Percentiles rank a stretch among this genome's conserved stretches.
These are phyloP conservation scores for Stentor coeruleus DNA, from an alignment of 73 alveolate species.

Conservation along the genomic window DNA sequence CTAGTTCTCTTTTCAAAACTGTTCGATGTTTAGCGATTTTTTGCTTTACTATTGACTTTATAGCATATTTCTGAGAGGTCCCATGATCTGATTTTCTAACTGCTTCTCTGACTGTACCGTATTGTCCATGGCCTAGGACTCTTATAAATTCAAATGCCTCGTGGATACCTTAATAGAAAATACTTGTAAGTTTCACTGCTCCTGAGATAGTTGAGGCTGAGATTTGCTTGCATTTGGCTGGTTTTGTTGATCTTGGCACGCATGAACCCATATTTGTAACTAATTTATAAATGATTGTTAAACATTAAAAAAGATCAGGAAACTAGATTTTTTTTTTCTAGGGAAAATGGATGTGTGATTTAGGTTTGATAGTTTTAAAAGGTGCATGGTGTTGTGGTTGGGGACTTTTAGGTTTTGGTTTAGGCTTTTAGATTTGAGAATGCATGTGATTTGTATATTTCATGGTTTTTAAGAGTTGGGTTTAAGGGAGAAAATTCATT, in stretches of 20 bases:
- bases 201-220: not conserved
- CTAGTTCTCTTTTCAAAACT: not conserved
- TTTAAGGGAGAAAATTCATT: no score
- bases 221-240: not conserved
- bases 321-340: no score
- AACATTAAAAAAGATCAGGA: no score
- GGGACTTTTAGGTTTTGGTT: no score
- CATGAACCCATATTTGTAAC: not conserved
- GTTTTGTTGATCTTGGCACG: not conserved
- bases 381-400: no score
- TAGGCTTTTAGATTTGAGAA: no score
- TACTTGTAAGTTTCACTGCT: not conserved
- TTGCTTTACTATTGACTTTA: not conserved
- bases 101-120: constrained; percentile 30
- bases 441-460: no score
- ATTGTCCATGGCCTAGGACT: constrained; percentile 29
- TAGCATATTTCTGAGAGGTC: not conserved
- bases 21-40: not conserved
- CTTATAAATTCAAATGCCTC: constrained; percentile 19
- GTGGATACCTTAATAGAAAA: not conserved
- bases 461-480: no score
- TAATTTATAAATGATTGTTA: no score
- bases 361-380: no score
- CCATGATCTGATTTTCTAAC: not conserved
- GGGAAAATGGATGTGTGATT: no score